Evolutionary conservation across 2,329 filamentous ascomycete species (phyloP).

Genomic region (Aspergillus sp.): DNA sequence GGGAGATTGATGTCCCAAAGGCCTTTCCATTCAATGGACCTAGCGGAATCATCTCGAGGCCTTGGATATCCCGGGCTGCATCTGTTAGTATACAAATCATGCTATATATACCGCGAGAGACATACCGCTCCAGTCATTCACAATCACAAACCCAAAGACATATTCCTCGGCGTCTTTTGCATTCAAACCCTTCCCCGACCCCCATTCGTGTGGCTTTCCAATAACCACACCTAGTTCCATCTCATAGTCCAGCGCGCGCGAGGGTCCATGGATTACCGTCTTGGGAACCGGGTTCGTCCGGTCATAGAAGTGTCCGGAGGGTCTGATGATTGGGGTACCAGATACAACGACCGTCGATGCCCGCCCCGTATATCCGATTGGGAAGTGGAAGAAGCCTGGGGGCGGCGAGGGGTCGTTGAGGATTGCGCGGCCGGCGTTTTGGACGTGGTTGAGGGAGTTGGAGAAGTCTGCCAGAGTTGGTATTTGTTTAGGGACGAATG

Average conservation of each 20-base stretch:
- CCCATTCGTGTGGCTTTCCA: slow-evolving; percentile 37
- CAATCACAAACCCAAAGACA: slow-evolving; percentile 61
- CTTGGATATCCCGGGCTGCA: slow-evolving; percentile 54
- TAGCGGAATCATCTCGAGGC: slow-evolving; percentile 60
- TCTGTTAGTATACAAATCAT: neutral
- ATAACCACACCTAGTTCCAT: slow-evolving; percentile 49
- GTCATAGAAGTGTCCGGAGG: slow-evolving; percentile 40
- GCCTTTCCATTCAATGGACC: slow-evolving; percentile 63
- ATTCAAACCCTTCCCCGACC: slow-evolving; percentile 36
- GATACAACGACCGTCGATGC: slow-evolving; percentile 54
- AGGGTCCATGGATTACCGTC: slow-evolving; percentile 23
- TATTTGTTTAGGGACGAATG: slow-evolving; percentile 45
- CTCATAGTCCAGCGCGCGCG: slow-evolving; percentile 38
- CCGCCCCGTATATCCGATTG: slow-evolving; percentile 55
- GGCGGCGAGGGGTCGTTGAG: slow-evolving; percentile 25
- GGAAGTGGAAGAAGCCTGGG: slow-evolving; percentile 49
- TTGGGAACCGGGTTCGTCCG: slow-evolving; percentile 15
- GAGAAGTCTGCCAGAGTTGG: slow-evolving; percentile 38
- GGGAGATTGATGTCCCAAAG: slow-evolving; percentile 60
- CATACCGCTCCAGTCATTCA: slow-evolving; percentile 59
- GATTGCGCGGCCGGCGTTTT: slow-evolving; percentile 26
- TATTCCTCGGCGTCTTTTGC: slow-evolving; percentile 56
- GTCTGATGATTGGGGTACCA: slow-evolving; percentile 49
- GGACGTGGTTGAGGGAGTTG: slow-evolving; percentile 32
- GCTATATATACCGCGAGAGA: neutral